These are phyloP conservation scores for Aspergillus saccharolyticus DNA, from an alignment of 495 filamentous ascomycete genomes.

Conservation along the genomic window DNA sequence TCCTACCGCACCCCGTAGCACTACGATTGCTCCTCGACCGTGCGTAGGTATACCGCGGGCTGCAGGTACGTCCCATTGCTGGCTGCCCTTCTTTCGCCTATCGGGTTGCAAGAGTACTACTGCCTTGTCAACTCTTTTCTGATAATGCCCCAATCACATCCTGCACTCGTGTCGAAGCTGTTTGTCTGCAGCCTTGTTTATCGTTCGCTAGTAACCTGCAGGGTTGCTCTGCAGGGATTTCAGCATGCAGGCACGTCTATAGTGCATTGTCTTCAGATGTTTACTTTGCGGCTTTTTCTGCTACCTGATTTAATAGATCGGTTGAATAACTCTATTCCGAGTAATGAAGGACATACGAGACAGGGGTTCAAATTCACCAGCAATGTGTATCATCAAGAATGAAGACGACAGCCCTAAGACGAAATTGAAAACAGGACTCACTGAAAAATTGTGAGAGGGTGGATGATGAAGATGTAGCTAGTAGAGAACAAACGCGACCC, in stretches of 20 bases:
- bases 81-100: too few species aligned
- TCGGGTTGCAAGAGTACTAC: too few species aligned
- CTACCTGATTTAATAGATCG: background rate
- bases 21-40: too few species aligned
- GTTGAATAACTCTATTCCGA: background rate
- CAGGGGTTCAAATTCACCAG: constrained; percentile 2
- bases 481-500: constrained; percentile 15
- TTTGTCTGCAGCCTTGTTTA: background rate
- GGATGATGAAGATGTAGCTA: constrained; percentile 13
- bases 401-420: background rate
- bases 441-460: constrained; percentile 22
- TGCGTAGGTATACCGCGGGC: too few species aligned
- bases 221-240: background rate
- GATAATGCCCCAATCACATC: background rate
- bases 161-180: background rate
- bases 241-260: background rate
- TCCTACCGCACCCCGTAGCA: too few species aligned
- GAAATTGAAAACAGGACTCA: constrained; percentile 11
- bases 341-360: background rate
- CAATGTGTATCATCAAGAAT: background rate
- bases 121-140: background rate
- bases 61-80: too few species aligned
- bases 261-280: background rate
- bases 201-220: background rate
- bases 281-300: background rate